Evolutionary conservation across 2,329 filamentous ascomycete genomes (phyloP).

Genomic region (Helminthosporium solani): DNA sequence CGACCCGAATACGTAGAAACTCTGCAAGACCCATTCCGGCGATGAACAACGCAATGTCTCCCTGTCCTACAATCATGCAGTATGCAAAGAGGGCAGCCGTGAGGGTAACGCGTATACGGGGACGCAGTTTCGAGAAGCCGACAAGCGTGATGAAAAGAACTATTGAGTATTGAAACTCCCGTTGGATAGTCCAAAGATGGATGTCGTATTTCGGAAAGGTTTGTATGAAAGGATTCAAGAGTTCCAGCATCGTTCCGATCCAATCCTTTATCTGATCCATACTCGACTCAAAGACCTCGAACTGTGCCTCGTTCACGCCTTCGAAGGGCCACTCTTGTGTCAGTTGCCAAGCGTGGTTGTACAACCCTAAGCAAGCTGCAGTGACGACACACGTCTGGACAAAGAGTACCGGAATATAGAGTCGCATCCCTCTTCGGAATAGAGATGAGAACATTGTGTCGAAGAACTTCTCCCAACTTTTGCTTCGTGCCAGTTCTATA

Average conservation of each 20-base stretch:
- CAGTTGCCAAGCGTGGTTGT: constrained; percentile 13
- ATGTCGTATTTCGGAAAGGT: constrained; percentile 20
- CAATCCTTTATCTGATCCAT: constrained; percentile 18
- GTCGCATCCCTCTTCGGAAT: constrained; percentile 49
- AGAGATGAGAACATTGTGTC: constrained; percentile 48
- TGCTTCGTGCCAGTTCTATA: constrained; percentile 41
- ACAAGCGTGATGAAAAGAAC: constrained; percentile 24
- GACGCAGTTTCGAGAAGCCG: constrained; percentile 15
- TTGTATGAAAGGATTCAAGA: constrained; percentile 16
- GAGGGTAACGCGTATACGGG: constrained; percentile 13
- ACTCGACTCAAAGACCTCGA: constrained; percentile 7
- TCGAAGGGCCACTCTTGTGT: constrained; percentile 19
- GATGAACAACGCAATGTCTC: constrained; percentile 25
- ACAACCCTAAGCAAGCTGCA: constrained; percentile 15
- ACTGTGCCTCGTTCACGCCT: constrained; percentile 16
- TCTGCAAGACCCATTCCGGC: constrained; percentile 23
- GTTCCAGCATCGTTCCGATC: constrained; percentile 15
- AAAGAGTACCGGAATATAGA: constrained; percentile 51
- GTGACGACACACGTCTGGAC: constrained; percentile 48
- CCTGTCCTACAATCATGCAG: constrained; percentile 17
- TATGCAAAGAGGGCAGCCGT: constrained; percentile 13
- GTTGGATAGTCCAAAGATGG: constrained; percentile 30
- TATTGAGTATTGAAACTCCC: constrained; percentile 27
- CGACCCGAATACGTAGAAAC: constrained; percentile 17
- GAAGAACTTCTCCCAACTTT: constrained; percentile 39